Evolutionary conservation across 2,329 filamentous ascomycete genomes (phyloP), one percentile per base, ranked within the genome.

Genomic region (Pseudogymnoascus sp.): DNA sequence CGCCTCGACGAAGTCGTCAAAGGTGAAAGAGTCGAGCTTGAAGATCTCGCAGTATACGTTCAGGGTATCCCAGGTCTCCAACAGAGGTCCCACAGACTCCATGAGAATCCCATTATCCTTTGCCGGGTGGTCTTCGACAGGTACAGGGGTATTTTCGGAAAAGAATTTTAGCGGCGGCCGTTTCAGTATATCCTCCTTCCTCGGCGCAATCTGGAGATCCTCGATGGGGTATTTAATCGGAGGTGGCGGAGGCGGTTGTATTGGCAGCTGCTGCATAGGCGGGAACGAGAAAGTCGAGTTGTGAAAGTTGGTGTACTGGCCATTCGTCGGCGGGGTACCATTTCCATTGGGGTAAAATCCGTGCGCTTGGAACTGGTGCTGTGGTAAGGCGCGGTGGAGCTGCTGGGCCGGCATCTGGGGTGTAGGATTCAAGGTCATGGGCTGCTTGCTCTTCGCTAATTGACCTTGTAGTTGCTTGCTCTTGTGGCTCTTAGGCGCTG

Each of bases 1-100:
- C 0, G 93, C 89, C 73, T 97, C 89, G 4, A 96, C 82, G 71
- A 93, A 97, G 74, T 99, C 95, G 73, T 99, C 95, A 71, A 97
- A 96, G 0, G 93, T 97, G 73, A 99, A 99, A 0, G 93, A 97
- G 75, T 99, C 95, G 26, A 99, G 81, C 71, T 91, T 86, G 72
- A 96, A 96, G 16, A 97, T 88, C 71, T 96, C 91, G 72, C 92
- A 96, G 73, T 97, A 97, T n/a, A 99, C 93, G 71, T 97, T 99
- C 36, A 99, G 81, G 0, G 93, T 97, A 70, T 97, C 92, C 95
- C 95, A 99, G 0, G 90, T 91, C 76, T 97, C 93, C 23, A 99
- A 77, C 14, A 97, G 78, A 2, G 86, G 83, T 0, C 93, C 92
- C n/a, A 97, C 85, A 3, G 91, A 93, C 69, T 89, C 86, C 85